Conservation (phyloP, 1,284 basidiomycete genomes). For the Cutaneotrichosporon dermatis region DNA sequence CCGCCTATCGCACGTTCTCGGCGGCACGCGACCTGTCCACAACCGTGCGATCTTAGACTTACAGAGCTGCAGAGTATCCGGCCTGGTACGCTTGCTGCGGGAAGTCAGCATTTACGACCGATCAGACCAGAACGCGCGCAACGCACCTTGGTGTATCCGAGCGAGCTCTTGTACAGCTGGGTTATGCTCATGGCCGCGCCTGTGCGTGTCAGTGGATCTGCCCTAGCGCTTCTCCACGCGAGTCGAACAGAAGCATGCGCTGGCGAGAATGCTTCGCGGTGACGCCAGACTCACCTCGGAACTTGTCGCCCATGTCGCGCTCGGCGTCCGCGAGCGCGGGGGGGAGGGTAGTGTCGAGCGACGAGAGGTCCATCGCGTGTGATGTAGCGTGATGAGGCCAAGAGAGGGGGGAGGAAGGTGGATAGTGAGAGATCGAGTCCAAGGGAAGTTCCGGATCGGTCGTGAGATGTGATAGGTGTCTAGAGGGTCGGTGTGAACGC, state of each 20-base stretch:
- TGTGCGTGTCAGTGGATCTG: too few species aligned
- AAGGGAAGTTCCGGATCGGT: too few species aligned
- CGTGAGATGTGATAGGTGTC: too few species aligned
- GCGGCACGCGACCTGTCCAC: too few species aligned
- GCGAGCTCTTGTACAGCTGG: constrained; percentile 47
- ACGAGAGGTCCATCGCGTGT: constrained; percentile 47
- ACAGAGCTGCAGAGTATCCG: constrained; percentile 48
- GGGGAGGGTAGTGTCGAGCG: constrained; percentile 42
- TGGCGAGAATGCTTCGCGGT: not conserved
- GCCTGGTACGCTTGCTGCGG: constrained; percentile 50
- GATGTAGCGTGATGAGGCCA: too few species aligned
- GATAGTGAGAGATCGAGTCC: too few species aligned
- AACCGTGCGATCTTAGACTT: too few species aligned
- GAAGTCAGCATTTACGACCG: not conserved
- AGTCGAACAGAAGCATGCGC: not conserved
- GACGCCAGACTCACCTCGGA: constrained; percentile 44
- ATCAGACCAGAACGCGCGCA: not conserved
- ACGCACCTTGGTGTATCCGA: constrained; percentile 48
- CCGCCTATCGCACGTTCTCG: too few species aligned
- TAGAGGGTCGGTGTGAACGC: too few species aligned
- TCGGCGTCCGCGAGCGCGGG: constrained; percentile 48
- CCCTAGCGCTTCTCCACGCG: too few species aligned
- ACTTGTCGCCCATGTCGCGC: constrained; percentile 50
- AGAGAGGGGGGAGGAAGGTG: too few species aligned
- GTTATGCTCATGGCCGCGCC: constrained; percentile 49